Conservation (phyloP, 139 green algal genomes). For the Tetradesmus lagerheimii region DNA sequence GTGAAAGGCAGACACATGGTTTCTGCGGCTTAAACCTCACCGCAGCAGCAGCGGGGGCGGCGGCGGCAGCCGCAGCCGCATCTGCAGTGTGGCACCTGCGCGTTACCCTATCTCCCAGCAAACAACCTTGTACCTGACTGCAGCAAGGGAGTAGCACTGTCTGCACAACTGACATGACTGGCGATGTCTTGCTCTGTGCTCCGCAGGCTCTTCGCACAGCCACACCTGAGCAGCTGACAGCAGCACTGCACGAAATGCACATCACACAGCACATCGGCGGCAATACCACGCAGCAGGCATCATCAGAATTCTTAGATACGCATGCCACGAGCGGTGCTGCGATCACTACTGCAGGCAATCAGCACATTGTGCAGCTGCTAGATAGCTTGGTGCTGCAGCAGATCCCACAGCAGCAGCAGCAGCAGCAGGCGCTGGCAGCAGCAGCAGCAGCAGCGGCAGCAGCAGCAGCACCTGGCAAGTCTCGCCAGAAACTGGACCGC, state of each 20-base stretch:
- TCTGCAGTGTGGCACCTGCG: no score
- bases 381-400: neutral
- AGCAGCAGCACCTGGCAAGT: neutral
- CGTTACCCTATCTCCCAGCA: no score
- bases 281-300: neutral
- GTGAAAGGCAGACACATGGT: no score
- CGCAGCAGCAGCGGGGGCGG: no score
- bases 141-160: no score
- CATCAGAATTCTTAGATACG: neutral
- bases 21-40: no score
- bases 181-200: no score
- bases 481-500: neutral
- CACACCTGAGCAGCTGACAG: neutral
- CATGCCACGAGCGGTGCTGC: neutral
- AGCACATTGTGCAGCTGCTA: neutral
- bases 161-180: no score
- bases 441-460: constrained; percentile 12
- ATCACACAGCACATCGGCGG: neutral
- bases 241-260: constrained; percentile 12
- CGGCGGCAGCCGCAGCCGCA: no score
- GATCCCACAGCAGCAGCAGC: constrained; percentile 4
- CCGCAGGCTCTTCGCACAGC: neutral
- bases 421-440: neutral
- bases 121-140: no score
- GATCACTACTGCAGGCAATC: no score